Evolutionary conservation across 768 basidiomycete species (phyloP).

Genomic region (Leccinum aurantiacum): DNA sequence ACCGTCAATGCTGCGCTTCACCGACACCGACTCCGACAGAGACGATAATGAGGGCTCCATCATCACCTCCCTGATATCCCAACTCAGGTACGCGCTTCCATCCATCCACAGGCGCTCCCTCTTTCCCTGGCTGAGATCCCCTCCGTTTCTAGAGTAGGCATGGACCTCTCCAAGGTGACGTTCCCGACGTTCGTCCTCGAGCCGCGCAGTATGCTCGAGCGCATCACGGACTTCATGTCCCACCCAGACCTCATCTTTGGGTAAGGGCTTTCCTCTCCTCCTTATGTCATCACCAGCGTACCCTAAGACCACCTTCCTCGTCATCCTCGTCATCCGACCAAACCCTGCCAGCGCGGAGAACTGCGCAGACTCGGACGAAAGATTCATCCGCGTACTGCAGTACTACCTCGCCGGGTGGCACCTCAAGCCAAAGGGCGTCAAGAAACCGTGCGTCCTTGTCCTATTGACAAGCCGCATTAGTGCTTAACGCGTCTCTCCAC

Average conservation of each 20-base stretch:
- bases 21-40: conserved; percentile 47
- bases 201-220: conserved; percentile 95
- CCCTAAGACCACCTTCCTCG: conserved; percentile 22
- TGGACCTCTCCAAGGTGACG: conserved; percentile 95
- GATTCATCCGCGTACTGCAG: conserved; percentile 87
- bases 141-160: conserved; percentile 67
- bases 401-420: conserved; percentile 99
- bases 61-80: conserved; percentile 82
- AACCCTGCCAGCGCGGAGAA: conserved; percentile 63
- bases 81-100: conserved; percentile 63
- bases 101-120: not conserved
- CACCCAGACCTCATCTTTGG: conserved; percentile 98
- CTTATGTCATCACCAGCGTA: conserved; percentile 16
- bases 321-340: conserved; percentile 4
- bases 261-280: conserved; percentile 44
- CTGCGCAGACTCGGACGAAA: conserved; percentile 81
- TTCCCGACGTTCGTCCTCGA: conserved; percentile 96
- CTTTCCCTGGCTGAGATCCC: conserved; percentile 11
- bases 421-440: conserved; percentile 98
- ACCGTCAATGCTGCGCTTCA: conserved; percentile 29
- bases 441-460: conserved; percentile 80
- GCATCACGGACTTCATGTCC: conserved; percentile 99
- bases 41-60: conserved; percentile 94
- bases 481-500: conserved; percentile 12
- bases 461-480: not conserved